Conservation (phyloP, 2,329 filamentous ascomycete species). For the Xylariales sp. region DNA sequence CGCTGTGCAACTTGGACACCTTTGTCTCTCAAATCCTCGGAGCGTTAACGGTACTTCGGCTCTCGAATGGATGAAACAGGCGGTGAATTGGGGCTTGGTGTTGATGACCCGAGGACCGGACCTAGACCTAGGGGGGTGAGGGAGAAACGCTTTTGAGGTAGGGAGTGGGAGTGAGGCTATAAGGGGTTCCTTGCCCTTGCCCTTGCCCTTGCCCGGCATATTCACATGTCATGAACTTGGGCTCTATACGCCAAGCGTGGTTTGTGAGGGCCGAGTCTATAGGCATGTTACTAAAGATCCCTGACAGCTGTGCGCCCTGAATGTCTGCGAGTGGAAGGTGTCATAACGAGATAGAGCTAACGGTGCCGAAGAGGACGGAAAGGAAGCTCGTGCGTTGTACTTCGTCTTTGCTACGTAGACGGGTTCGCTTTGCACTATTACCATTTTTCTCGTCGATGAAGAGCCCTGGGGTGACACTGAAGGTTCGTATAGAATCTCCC, state of each 20-base stretch:
- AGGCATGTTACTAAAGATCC: background rate
- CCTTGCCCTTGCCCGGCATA: background rate
- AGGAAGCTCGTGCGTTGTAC: background rate
- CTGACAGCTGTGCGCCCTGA: background rate
- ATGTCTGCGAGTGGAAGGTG: background rate
- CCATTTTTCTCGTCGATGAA: background rate
- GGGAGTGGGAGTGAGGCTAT: constrained; percentile 30
- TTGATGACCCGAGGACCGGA: constrained; percentile 15
- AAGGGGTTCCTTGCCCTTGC: too few relatives aligned
- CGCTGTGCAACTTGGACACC: constrained; percentile 31
- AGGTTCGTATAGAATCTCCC: background rate
- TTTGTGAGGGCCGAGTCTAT: background rate
- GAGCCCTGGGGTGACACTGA: too few relatives aligned
- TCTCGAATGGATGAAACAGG: constrained; percentile 4
- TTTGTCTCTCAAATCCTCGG: background rate
- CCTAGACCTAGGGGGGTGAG: constrained; percentile 1
- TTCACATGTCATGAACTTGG: background rate
- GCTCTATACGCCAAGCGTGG: background rate
- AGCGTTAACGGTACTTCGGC: background rate
- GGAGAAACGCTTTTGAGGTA: background rate
- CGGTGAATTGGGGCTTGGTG: constrained; percentile 19
- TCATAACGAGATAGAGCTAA: background rate
- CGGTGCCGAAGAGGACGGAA: too few relatives aligned
- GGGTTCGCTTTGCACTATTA: background rate
- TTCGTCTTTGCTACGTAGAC: background rate